Conservation (phyloP, 108 stramenopile species). For the Cyclotella distinguenda region DNA sequence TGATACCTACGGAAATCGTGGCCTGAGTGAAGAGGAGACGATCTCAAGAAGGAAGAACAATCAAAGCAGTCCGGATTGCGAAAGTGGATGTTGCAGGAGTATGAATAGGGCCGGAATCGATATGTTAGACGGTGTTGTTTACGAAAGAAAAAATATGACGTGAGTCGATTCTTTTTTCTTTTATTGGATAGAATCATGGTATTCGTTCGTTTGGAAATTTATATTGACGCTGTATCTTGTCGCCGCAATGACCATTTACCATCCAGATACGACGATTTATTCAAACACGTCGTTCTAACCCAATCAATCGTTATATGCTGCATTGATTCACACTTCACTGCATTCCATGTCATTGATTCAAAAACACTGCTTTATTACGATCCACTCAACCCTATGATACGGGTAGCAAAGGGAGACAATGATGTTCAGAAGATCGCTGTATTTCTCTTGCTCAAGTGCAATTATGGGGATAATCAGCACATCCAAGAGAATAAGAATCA, state of each 20-base stretch:
- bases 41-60: neutral
- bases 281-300: slow-evolving; percentile 35
- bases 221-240: neutral
- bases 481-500: slow-evolving; percentile 54
- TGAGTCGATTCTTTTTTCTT: slow-evolving; percentile 7
- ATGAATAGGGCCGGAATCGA: slow-evolving; percentile 22
- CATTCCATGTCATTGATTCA: slow-evolving; percentile 47
- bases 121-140: slow-evolving; percentile 49
- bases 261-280: slow-evolving; percentile 48
- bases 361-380: slow-evolving; percentile 45
- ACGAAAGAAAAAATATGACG: slow-evolving; percentile 55
- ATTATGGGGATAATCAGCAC: slow-evolving; percentile 53
- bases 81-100: neutral
- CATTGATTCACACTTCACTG: slow-evolving; percentile 61
- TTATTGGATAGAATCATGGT: neutral
- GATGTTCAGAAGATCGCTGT: slow-evolving; percentile 30
- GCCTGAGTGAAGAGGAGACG: neutral
- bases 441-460: slow-evolving; percentile 54
- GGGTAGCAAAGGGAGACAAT: slow-evolving; percentile 26
- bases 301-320: slow-evolving; percentile 55
- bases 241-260: no score
- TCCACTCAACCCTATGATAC: slow-evolving; percentile 23
- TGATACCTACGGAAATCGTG: neutral
- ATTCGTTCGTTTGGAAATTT: neutral
- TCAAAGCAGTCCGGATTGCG: neutral